Conservation (phyloP, 73 alveolate genomes). For the Uronychia setigera region DNA sequence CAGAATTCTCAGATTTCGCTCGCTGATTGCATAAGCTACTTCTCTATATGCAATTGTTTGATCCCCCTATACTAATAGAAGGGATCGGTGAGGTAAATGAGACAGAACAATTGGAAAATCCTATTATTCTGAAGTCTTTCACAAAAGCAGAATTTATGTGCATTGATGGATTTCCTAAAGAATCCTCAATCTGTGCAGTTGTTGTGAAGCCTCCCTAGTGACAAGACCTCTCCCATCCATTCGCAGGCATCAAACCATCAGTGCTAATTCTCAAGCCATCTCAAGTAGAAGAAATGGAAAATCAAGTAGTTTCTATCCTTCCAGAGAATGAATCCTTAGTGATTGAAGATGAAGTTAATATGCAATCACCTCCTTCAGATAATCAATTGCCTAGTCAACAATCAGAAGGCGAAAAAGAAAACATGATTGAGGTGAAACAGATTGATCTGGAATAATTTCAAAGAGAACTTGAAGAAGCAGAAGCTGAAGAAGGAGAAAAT, state of each 20-base stretch:
- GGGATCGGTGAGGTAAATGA: too few relatives aligned
- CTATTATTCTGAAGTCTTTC: background rate
- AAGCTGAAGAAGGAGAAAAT: too few relatives aligned
- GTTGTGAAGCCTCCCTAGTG: constrained; percentile 32
- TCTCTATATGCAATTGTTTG: background rate
- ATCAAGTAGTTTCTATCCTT: too few relatives aligned
- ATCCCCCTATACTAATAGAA: background rate
- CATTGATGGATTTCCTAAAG: constrained; percentile 43
- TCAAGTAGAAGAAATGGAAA: too few relatives aligned
- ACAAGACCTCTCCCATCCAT: background rate
- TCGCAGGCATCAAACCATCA: constrained; percentile 45
- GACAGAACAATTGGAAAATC: background rate
- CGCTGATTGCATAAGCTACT: background rate
- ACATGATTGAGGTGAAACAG: background rate
- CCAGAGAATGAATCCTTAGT: too few relatives aligned
- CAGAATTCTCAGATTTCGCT: background rate
- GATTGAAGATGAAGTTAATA: too few relatives aligned
- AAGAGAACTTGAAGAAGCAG: too few relatives aligned
- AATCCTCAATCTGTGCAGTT: constrained; percentile 7
- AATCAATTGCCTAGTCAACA: too few relatives aligned
- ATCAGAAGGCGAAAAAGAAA: background rate
- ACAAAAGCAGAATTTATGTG: constrained; percentile 28
- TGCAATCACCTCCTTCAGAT: too few relatives aligned
- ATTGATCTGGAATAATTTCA: too few relatives aligned
- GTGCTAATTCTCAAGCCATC: constrained; percentile 34